Evolutionary conservation across 345 rosid genomes (phyloP), one percentile per base, ranked within the genome.

Genomic region (Citrus sp.): DNA sequence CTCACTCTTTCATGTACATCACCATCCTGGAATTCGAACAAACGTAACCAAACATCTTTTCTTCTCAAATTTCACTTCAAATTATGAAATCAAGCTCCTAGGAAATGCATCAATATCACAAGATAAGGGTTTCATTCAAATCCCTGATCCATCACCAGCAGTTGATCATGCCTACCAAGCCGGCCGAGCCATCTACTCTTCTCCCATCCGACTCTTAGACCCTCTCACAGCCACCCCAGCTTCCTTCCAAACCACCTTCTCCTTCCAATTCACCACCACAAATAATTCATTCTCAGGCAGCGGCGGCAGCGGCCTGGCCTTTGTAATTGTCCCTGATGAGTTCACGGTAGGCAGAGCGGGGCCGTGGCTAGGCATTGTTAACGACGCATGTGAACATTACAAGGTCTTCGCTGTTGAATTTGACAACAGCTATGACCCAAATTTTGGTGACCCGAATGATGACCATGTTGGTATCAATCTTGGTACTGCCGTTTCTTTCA

Each of bases 261-360:
- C 84, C 75, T 81, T 81, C 59, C 84, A 67, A 35, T 67, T 77
- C 78, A 40, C 64, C 30, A 49, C 66, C 58, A 37, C 12, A 28
- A 73, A 32, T 72, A 55, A 71, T 2, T 30, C 62, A 9, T 55
- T n/a, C 59, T 24, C 67, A 38, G 61, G 66, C 12, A 62, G 55
- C 25, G 27, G 51, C 9, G 72, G 72, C 7, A 18, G 21, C 1
- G 77, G 80, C 32, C 56, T 81, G 16, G 80, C 80, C 30, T 76
- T 81, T 55, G 69, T 72, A 13, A 60, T 81, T 8, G 83, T 24
- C 46, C 49, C 77, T 9, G 83, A 81, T 65, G 80, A 81, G 73
- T 81, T 81, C 77, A 76, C 83, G 8, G 77, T 81, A 18, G 83
- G 83, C 37, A 81, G 77, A 66, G 37, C 63, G 5, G 80, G 64